These are phyloP conservation scores for Ascoidea asiatica DNA, from an alignment of 805 yeast genomes.

Conservation along the genomic window DNA sequence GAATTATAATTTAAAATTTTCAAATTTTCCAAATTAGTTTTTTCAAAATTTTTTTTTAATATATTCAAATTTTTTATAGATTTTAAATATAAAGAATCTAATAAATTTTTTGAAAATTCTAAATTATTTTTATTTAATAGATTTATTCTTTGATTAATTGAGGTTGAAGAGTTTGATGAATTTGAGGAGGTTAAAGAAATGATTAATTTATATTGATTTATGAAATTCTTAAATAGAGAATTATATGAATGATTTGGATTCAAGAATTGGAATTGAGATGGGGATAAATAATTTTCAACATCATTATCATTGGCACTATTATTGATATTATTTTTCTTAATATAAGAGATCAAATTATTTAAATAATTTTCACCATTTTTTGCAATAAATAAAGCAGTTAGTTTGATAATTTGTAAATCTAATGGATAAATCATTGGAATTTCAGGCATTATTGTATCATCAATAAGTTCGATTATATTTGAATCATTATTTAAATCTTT, in stretches of 20 bases:
- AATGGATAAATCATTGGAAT: constrained; percentile 29
- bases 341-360: constrained; percentile 24
- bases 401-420: constrained; percentile 56
- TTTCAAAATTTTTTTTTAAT: constrained; percentile 14
- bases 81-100: neutral
- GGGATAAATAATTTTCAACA: constrained; percentile 1
- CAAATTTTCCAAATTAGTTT: constrained; percentile 33
- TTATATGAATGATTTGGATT: constrained; percentile 48
- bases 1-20: no score
- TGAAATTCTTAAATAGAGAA: constrained; percentile 29
- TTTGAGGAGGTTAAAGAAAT: neutral
- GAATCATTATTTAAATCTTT: no score
- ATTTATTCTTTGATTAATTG: neutral
- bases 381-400: constrained; percentile 59
- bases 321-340: constrained; percentile 17
- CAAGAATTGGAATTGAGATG: constrained; percentile 56
- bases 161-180: neutral
- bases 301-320: constrained; percentile 12
- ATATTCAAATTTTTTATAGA: neutral
- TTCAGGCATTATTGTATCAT: constrained; percentile 13
- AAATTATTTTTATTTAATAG: no score
- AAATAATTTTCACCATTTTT: constrained; percentile 38
- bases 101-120: neutral
- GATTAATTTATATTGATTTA: constrained; percentile 39
- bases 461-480: constrained; percentile 8